Evolutionary conservation across 75 land plant species (phyloP), one percentile per base, ranked within the genome.

Genomic region (Chamaecyparis obtusa): DNA sequence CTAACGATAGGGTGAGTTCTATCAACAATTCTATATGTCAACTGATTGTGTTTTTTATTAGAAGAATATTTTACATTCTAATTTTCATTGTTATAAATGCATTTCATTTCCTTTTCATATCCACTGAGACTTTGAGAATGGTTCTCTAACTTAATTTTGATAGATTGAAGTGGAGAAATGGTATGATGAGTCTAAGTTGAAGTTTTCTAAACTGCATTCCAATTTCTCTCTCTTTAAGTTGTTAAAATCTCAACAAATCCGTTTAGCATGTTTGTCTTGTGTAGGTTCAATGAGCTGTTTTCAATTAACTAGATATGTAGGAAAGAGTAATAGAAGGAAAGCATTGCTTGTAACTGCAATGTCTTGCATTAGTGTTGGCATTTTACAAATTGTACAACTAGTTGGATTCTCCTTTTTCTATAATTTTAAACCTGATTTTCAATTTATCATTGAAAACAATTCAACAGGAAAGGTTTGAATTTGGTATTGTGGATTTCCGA

Each of bases 1-100:
- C 83, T 93, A 60, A 48, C 89, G 83, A 46, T 84, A 54, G 92
- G 93, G 90, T 91, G 54, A 90, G 92, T 77, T 44, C 10, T n/a
- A 46, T 30, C 27, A 39, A n/a, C 0, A 46, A 24, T 4, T 48
- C 43, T 55, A 30, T 27, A 43, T 81, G 24, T 43, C 16, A 74
- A 74, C 36, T 81, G 3, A 16, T 33, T 16, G 5, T 11, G 1
- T 72, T 67, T 32, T 13, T 21, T 1, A 81, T 81, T 81, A 27
- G 44, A 19, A 81, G 83, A 44, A 27, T 81, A 27, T 27, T n/a
- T 44, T 3, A 46, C 32, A 81, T 81, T 81, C 54, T 30, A 11
- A 81, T 32, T 33, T 46, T 24, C 6, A 44, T 81, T 46, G 13
- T 39, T 44, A 19, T 80, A 43, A 46, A 43, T 46, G 83, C n/a